Conservation (phyloP, 2,329 filamentous ascomycete genomes). For the Dendrostoma leiphaemia region DNA sequence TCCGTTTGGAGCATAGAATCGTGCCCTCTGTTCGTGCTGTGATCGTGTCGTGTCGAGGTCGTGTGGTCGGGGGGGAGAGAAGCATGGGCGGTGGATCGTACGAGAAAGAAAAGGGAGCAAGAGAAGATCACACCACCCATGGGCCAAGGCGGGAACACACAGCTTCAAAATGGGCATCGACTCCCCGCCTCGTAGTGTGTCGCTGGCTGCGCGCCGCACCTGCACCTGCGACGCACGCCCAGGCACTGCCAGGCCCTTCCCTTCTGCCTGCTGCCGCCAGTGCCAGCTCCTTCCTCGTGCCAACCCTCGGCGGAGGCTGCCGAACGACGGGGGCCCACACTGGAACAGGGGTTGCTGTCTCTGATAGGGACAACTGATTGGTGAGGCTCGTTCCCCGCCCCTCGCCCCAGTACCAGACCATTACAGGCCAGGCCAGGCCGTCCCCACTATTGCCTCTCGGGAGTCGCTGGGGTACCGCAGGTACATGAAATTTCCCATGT, state of each 20-base stretch:
- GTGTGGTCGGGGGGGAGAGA: background rate
- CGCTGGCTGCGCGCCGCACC: too few species aligned
- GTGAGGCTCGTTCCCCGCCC: too few species aligned
- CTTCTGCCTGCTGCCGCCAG: background rate
- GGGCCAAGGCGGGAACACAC: background rate
- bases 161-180: background rate
- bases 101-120: slow-evolving; percentile 4
- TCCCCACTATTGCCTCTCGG: too few species aligned
- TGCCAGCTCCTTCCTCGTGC: background rate
- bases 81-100: slow-evolving; percentile 5
- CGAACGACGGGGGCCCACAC: too few species aligned
- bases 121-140: background rate
- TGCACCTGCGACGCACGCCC: background rate
- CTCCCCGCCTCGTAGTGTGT: too few species aligned
- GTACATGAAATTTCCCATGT: too few species aligned
- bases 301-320: background rate
- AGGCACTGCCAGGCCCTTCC: background rate
- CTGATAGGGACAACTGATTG: too few species aligned
- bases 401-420: too few species aligned
- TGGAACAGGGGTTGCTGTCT: too few species aligned
- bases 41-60: background rate
- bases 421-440: too few species aligned
- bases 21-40: background rate
- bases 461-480: too few species aligned
- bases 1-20: background rate